These are phyloP conservation scores for Neurospora tetraspora DNA, from an alignment of 495 filamentous ascomycete genomes.

Conservation along the genomic window DNA sequence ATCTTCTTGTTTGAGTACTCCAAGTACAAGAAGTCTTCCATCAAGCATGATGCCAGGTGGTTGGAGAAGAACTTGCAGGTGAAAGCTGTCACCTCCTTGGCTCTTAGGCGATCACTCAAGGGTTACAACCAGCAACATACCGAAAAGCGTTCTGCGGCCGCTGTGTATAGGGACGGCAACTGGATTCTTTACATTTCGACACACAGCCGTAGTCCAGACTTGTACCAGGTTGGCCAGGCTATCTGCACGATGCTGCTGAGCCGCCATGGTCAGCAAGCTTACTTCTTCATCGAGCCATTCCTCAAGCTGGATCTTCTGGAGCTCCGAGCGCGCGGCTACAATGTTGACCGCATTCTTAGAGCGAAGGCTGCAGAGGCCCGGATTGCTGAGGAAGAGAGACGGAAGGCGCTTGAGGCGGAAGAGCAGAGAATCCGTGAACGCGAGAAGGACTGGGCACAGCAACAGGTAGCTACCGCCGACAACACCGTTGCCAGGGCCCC, in stretches of 20 bases:
- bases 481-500: constrained; percentile 51
- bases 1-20: constrained; percentile 71
- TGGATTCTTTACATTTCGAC: constrained; percentile 42
- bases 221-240: constrained; percentile 81
- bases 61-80: constrained; percentile 77
- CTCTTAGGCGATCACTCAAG: constrained; percentile 60
- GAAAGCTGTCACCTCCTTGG: constrained; percentile 62
- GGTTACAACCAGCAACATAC: constrained; percentile 54
- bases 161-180: constrained; percentile 15
- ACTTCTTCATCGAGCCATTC: constrained; percentile 77
- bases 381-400: constrained; percentile 71
- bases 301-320: constrained; percentile 65
- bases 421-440: constrained; percentile 49
- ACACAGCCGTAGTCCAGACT: constrained; percentile 47
- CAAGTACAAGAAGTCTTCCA: constrained; percentile 49
- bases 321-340: constrained; percentile 76
- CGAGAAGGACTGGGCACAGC: constrained; percentile 45
- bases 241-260: constrained; percentile 68
- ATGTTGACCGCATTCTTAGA: constrained; percentile 84
- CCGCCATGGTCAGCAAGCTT: constrained; percentile 76
- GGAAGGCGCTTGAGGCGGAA: constrained; percentile 70
- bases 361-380: constrained; percentile 74
- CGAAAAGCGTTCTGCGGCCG: constrained; percentile 59
- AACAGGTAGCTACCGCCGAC: constrained; percentile 21
- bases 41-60: constrained; percentile 81